Evolutionary conservation across 2,329 filamentous ascomycete species (phyloP).

Genomic region (Fusarium lateritium): DNA sequence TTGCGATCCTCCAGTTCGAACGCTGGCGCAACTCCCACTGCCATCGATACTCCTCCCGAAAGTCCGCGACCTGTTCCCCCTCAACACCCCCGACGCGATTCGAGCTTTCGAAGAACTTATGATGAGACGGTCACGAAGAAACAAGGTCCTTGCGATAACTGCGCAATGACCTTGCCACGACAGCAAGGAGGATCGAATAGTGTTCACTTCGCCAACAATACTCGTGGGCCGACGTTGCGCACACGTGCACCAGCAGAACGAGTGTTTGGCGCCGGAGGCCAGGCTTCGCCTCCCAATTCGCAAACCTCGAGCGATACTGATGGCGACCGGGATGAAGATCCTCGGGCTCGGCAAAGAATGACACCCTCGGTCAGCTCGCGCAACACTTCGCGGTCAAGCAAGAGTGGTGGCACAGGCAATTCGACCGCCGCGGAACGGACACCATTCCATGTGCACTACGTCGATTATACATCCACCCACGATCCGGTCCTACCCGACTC

Average conservation of each 20-base stretch:
- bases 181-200: conserved; percentile 50
- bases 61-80: conserved; percentile 64
- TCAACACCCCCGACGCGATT: conserved; percentile 64
- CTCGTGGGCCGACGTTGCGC: conserved; percentile 69
- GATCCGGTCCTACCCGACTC: conserved; percentile 73
- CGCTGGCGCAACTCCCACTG: conserved; percentile 56
- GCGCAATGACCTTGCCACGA: conserved; percentile 74
- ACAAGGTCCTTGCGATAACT: conserved; percentile 77
- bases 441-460: conserved; percentile 72
- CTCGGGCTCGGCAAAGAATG: conserved; percentile 58
- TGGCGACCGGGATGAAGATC: conserved; percentile 62
- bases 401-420: conserved; percentile 60
- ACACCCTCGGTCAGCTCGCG: conserved; percentile 61
- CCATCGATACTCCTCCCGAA: conserved; percentile 71
- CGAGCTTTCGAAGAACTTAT: conserved; percentile 74
- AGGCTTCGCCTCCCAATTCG: conserved; percentile 67
- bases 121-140: conserved; percentile 76
- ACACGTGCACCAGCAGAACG: conserved; percentile 73
- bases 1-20: conserved; percentile 58
- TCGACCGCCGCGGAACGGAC: conserved; percentile 64
- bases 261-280: conserved; percentile 65
- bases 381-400: conserved; percentile 67
- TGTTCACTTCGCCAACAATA: conserved; percentile 54
- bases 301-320: conserved; percentile 67
- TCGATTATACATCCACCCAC: conserved; percentile 78